A percentile compares a stretch with the other conserved stretches of the same genome.
Evolutionary conservation across 2,329 filamentous ascomycete species (phyloP).

Genomic region (Dactylellina sp.): DNA sequence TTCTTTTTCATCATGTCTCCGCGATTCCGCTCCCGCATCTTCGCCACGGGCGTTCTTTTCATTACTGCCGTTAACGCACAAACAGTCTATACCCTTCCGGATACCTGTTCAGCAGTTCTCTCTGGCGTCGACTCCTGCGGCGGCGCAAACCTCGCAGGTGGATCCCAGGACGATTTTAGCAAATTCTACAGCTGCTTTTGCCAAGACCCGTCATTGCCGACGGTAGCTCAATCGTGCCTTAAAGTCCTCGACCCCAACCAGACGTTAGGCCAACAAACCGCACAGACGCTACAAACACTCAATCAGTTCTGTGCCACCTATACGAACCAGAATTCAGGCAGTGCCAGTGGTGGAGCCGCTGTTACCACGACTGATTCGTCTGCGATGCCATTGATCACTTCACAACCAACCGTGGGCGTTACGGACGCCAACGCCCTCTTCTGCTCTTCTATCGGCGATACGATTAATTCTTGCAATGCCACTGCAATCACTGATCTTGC

Average conservation of each 20-base stretch:
- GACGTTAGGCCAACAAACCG: neutral
- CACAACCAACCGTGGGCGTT: neutral
- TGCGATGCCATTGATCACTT: neutral
- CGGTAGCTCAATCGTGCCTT: conserved; percentile 7
- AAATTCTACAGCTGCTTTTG: conserved; percentile 13
- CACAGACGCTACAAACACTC: neutral
- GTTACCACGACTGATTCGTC: too few relatives aligned
- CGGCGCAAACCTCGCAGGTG: neutral
- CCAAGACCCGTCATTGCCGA: neutral
- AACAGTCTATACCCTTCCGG: conserved; percentile 7
- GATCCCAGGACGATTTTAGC: neutral
- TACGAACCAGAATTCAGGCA: neutral
- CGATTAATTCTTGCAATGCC: neutral
- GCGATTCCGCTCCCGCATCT: neutral
- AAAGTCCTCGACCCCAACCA: neutral
- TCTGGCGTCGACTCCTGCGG: neutral
- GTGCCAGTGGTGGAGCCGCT: too few relatives aligned
- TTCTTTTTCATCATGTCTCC: neutral
- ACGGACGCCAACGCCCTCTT: neutral
- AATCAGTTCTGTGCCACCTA: neutral
- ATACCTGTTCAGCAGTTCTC: conserved; percentile 1
- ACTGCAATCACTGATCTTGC: neutral
- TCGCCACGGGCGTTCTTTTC: neutral
- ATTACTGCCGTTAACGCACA: conserved; percentile 3
- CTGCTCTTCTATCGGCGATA: neutral